Conservation (phyloP, 306 rosid genomes). For the Glycine latifolia region DNA sequence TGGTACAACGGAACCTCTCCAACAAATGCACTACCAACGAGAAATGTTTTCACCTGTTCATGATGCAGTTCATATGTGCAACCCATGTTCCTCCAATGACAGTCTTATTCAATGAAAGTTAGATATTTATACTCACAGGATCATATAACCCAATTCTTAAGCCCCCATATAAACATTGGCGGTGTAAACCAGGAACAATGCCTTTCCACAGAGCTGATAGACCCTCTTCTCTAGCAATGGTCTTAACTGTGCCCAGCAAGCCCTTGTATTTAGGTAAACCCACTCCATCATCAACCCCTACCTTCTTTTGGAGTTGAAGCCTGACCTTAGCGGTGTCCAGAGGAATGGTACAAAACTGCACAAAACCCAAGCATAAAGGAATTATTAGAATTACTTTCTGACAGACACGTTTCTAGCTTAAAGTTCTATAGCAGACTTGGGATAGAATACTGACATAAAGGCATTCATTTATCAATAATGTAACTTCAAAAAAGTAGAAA, state of each 20-base stretch:
- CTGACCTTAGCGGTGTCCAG: constrained; percentile 96
- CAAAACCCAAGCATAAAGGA: constrained; percentile 35
- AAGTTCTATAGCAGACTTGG: not conserved
- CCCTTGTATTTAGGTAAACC: constrained; percentile 76
- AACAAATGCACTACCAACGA: constrained; percentile 83
- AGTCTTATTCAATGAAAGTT: constrained; percentile 46
- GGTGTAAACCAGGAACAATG: constrained; percentile 91
- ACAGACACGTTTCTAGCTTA: not conserved
- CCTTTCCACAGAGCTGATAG: constrained; percentile 90
- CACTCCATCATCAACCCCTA: constrained; percentile 54
- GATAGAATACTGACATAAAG: not conserved
- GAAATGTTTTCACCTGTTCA: constrained; percentile 86
- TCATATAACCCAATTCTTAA: constrained; percentile 94
- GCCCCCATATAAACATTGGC: constrained; percentile 96
- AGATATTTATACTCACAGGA: constrained; percentile 79
- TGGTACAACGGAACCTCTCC: constrained; percentile 85
- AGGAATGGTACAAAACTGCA: constrained; percentile 94
- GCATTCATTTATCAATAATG: not conserved
- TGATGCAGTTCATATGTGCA: constrained; percentile 56
- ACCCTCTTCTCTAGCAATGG: constrained; percentile 96
- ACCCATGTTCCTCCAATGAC: constrained; percentile 49
- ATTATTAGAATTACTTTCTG: constrained; percentile 31
- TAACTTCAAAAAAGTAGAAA: not conserved
- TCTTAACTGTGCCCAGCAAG: constrained; percentile 74
- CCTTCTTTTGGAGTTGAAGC: constrained; percentile 92